phyloP scores from a whole-genome alignment of 768 basidiomycete genomes.

The Psilocybe cyanescens region DNA sequence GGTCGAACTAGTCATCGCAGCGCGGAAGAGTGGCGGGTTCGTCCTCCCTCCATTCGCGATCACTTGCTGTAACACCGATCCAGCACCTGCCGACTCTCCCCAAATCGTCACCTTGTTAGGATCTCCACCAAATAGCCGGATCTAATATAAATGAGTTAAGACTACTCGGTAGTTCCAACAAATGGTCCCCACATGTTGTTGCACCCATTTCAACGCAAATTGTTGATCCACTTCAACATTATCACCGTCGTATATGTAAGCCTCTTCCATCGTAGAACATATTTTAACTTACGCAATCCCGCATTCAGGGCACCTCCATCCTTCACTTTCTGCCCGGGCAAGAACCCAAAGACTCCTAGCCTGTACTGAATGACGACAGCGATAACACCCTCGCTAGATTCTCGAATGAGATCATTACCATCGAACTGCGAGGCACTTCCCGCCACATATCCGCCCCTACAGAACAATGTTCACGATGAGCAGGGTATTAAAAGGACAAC shows the following conservation, averaged over 20 bases:
- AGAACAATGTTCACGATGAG: background rate
- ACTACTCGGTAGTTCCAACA: background rate
- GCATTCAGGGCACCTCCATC: constrained; percentile 48
- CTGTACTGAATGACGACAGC: constrained; percentile 47
- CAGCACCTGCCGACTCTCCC: constrained; percentile 50
- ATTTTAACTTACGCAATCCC: constrained; percentile 42
- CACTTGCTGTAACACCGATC: constrained; percentile 54
- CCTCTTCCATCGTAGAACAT: too few species aligned
- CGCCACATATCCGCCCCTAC: constrained; percentile 35
- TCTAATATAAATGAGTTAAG: constrained; percentile 26
- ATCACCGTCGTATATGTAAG: too few species aligned
- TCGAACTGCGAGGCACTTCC: constrained; percentile 32
- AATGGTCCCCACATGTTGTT: constrained; percentile 33
- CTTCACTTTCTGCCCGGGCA: constrained; percentile 46
- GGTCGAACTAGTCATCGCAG: constrained; percentile 48
- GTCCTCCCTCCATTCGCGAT: constrained; percentile 51
- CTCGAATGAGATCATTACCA: constrained; percentile 40
- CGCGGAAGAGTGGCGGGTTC: constrained; percentile 44
- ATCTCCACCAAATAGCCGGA: constrained; percentile 44
- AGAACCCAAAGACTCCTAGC: constrained; percentile 49
- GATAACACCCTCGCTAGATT: constrained; percentile 36
- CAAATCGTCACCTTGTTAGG: constrained; percentile 43
- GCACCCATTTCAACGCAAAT: constrained; percentile 47
- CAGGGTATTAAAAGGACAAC: background rate
- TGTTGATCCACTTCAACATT: constrained; percentile 43